Evolutionary conservation across 2,329 filamentous ascomycete genomes (phyloP).

Genomic region (Talaromyces sp.): DNA sequence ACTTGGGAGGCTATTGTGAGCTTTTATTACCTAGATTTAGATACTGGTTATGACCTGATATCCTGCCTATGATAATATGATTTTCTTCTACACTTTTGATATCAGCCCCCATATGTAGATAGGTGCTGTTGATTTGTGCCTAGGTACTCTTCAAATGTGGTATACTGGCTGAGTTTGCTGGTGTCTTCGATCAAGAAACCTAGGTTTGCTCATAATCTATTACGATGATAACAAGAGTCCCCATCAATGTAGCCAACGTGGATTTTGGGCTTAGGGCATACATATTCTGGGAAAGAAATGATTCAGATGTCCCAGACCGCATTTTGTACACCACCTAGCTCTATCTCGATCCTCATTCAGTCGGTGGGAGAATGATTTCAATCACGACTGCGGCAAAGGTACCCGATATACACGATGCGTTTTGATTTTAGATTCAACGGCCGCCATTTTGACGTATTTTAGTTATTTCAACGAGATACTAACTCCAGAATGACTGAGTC

Average conservation of each 20-base stretch:
- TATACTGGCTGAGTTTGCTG: no score
- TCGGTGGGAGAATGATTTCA: not conserved
- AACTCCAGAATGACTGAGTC: not conserved
- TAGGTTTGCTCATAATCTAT: no score
- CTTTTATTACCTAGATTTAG: not conserved
- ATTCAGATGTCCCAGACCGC: not conserved
- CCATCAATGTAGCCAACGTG: no score
- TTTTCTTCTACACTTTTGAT: not conserved
- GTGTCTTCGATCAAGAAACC: no score
- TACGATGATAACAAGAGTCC: no score
- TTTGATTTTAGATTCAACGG: not conserved
- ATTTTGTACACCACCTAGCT: not conserved
- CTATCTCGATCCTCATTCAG: not conserved
- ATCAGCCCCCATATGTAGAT: no score
- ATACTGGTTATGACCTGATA: not conserved
- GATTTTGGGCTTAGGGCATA: not conserved
- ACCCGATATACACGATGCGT: not conserved
- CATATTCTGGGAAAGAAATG: not conserved
- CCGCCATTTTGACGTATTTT: not conserved
- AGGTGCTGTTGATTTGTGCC: no score
- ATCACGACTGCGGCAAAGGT: slow-evolving; percentile 6
- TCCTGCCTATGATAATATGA: not conserved
- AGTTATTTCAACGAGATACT: not conserved
- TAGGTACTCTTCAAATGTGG: no score
- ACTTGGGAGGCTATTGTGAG: not conserved